Conservation (phyloP, 2,329 filamentous ascomycete species). For the Colletotrichum spinosum region DNA sequence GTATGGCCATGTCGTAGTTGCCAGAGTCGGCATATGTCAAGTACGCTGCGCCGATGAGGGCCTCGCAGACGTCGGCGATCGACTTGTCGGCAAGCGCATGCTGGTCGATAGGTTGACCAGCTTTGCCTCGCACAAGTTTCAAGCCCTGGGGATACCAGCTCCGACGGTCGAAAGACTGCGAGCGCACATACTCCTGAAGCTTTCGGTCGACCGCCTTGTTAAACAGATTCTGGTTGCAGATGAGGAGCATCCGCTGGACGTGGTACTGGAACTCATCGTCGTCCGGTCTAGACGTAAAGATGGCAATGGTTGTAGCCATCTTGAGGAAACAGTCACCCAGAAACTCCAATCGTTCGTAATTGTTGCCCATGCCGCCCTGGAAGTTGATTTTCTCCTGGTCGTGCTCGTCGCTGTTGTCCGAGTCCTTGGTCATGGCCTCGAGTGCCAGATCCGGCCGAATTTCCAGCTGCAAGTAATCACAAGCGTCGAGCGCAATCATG, state of each 20-base stretch:
- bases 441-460: constrained; percentile 79
- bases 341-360: constrained; percentile 95
- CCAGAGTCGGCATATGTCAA: constrained; percentile 57
- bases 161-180: constrained; percentile 82
- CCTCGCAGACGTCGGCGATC: constrained; percentile 94
- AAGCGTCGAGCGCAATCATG: constrained; percentile 83
- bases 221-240: constrained; percentile 93
- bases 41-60: constrained; percentile 88
- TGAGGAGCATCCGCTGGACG: constrained; percentile 87
- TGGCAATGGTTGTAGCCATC: constrained; percentile 90
- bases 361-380: constrained; percentile 88
- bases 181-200: constrained; percentile 81
- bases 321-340: constrained; percentile 95
- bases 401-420: constrained; percentile 83
- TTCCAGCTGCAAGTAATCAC: constrained; percentile 70
- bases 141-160: constrained; percentile 91
- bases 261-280: constrained; percentile 90
- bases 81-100: constrained; percentile 88
- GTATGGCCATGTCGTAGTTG: constrained; percentile 68
- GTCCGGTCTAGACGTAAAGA: constrained; percentile 81
- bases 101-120: constrained; percentile 60
- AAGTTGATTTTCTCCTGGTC: constrained; percentile 76
- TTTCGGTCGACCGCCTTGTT: constrained; percentile 77
- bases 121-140: constrained; percentile 79
- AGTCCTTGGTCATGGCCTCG: constrained; percentile 93